Evolutionary conservation across 371 early-diverging fungal species (phyloP).

Genomic region (Mucor racemosus): DNA sequence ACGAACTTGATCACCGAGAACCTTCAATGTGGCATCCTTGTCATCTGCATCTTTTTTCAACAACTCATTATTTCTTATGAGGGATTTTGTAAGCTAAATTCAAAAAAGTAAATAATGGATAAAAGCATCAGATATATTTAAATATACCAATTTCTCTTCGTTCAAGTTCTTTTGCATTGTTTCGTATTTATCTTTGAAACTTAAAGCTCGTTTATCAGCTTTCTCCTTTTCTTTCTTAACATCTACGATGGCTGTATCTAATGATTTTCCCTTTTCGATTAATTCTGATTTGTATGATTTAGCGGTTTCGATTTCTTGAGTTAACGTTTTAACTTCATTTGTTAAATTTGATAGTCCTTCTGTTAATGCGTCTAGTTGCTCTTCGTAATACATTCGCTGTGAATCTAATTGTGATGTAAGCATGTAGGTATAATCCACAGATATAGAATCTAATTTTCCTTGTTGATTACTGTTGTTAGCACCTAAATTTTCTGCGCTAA

Average conservation of each 20-base stretch:
- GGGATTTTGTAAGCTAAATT: constrained; percentile 29
- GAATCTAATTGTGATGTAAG: constrained; percentile 86
- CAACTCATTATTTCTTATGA: constrained; percentile 29
- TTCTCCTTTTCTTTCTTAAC: constrained; percentile 9
- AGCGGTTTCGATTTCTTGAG: constrained; percentile 17
- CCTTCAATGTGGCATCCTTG: constrained; percentile 31
- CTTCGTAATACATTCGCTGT: constrained; percentile 87
- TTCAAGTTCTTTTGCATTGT: constrained; percentile 27
- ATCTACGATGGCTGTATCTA: constrained; percentile 9
- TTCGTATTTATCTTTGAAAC: constrained; percentile 21
- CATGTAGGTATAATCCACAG: constrained; percentile 77
- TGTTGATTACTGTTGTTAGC: not conserved
- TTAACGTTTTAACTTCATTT: constrained; percentile 11
- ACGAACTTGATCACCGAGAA: constrained; percentile 43
- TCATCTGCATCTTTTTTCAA: constrained; percentile 29
- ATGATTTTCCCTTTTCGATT: not conserved
- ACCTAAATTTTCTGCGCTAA: constrained; percentile 25
- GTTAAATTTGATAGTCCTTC: constrained; percentile 47
- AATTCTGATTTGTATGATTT: constrained; percentile 8
- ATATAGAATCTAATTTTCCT: not conserved
- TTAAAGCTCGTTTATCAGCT: constrained; percentile 18
- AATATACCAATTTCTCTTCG: constrained; percentile 42
- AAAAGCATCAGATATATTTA: not conserved
- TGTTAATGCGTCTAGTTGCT: constrained; percentile 61
- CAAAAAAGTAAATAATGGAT: not conserved